Percentiles rank a stretch among this genome's conserved stretches.
phyloP scores from a whole-genome alignment of 371 early-diverging fungal species.

The Mucor mucedo region DNA sequence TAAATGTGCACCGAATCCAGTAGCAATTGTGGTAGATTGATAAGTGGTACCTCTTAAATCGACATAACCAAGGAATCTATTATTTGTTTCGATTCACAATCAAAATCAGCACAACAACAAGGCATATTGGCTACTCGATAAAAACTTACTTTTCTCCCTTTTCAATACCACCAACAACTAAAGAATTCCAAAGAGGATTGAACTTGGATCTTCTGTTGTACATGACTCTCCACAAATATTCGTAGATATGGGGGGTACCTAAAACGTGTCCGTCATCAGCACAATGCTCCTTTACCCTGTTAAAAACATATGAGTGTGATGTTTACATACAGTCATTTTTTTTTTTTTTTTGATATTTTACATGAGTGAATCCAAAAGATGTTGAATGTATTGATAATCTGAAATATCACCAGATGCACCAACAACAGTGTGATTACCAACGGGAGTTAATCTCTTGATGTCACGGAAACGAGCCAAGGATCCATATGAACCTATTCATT shows the following conservation, averaged over 20 bases:
- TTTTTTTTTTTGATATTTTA: constrained; percentile 36
- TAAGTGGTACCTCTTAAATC: constrained; percentile 97
- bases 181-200: constrained; percentile 96
- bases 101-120: background rate
- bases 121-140: background rate
- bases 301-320: background rate
- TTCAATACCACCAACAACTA: constrained; percentile 91
- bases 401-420: constrained; percentile 96
- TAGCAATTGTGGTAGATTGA: constrained; percentile 90
- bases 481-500: constrained; percentile 89
- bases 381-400: constrained; percentile 92
- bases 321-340: background rate
- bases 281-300: constrained; percentile 85
- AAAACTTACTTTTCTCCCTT: constrained; percentile 56
- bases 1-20: constrained; percentile 96
- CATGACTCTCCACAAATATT: constrained; percentile 92
- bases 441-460: constrained; percentile 82
- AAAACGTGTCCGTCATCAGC: constrained; percentile 90
- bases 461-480: constrained; percentile 94
- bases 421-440: constrained; percentile 84
- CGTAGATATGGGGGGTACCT: constrained; percentile 86
- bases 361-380: constrained; percentile 85
- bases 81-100: background rate
- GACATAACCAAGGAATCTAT: constrained; percentile 90
- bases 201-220: constrained; percentile 92